Conservation (phyloP, 495 filamentous ascomycete species). For the Hapsidospora chrysogenum region DNA sequence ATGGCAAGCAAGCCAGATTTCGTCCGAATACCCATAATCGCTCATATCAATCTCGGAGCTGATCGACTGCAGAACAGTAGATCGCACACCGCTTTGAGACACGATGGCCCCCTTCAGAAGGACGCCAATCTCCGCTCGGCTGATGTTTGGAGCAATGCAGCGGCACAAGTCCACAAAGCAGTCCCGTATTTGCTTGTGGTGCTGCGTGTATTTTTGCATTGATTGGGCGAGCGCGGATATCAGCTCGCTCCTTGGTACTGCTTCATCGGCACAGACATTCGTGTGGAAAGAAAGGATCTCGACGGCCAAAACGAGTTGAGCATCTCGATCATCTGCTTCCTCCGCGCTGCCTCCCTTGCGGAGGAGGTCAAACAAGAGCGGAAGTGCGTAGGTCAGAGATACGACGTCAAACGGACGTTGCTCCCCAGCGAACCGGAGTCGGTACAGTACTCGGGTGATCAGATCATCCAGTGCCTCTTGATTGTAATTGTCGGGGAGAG, state of each 20-base stretch:
- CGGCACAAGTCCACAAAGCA: constrained; percentile 71
- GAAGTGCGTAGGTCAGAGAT: constrained; percentile 73
- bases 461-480: constrained; percentile 73
- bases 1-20: constrained; percentile 86
- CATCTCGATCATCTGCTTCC: constrained; percentile 59
- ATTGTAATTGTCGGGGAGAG: constrained; percentile 50
- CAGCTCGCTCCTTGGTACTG: constrained; percentile 59
- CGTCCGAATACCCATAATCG: constrained; percentile 66
- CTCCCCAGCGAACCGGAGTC: constrained; percentile 75
- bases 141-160: constrained; percentile 63
- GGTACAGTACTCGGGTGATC: constrained; percentile 77
- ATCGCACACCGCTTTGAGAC: constrained; percentile 60
- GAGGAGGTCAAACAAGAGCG: constrained; percentile 61
- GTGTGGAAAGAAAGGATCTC: constrained; percentile 85
- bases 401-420: constrained; percentile 80
- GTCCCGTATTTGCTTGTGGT: constrained; percentile 89
- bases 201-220: constrained; percentile 80
- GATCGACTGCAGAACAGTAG: constrained; percentile 79
- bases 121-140: constrained; percentile 44
- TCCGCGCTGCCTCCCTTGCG: constrained; percentile 60
- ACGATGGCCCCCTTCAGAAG: constrained; percentile 63
- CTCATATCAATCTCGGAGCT: constrained; percentile 81
- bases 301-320: constrained; percentile 76
- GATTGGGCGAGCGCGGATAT: constrained; percentile 51
- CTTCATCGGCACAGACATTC: constrained; percentile 47